Evolutionary conservation across 768 basidiomycete genomes (phyloP), one percentile per base, ranked within the genome.

Genomic region (Boletus speciosus): DNA sequence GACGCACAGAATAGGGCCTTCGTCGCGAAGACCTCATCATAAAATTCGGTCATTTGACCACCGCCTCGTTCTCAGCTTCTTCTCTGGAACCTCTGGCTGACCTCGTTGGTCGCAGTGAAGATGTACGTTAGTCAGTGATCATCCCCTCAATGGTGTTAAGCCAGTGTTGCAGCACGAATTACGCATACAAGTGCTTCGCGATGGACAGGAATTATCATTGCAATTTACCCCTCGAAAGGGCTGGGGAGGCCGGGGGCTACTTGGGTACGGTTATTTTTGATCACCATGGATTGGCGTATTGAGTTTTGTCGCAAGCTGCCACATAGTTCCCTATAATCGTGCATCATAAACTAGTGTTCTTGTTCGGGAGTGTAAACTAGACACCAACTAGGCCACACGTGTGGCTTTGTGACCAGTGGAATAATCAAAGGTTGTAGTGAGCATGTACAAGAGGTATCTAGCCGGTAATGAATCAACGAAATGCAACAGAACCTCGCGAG

Each of bases 241-340:
- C 7, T 97, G 93, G 93, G 92, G 91, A 57, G 93, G 93, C 10
- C 76, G 90, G 54, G 93, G 93, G 9, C 76, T 87, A 67, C 73
- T 97, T 40, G 93, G 93, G 87, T 91, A 57, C 62, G 83, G 38
- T 31, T 16, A 21, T 41, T n/a, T 42, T 46, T 52, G 23, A 34
- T 38, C 40, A 21, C 40, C 8, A 3, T 44, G 43, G 37, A 36
- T 45, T 51, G 10, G 32, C 34, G 45, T 55, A 59, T 54, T 41
- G 32, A 54, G 27, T 43, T 25, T 29, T 21, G 19, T 52, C 36
- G 9, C 16, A 52, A 86, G 84, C 37, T 86, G 85, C 60, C 84
- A 85, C 63, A 82, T 86, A 40, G 74, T 85, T 21, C 83, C 83
- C 6, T 79, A 77, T 27, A 5, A 27, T 62, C 64, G 73, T 21